A percentile compares a stretch with the other conserved stretches of the same genome.
phyloP scores from a whole-genome alignment of 176 grass and related monocot genomes.

The Stipa capillata region DNA sequence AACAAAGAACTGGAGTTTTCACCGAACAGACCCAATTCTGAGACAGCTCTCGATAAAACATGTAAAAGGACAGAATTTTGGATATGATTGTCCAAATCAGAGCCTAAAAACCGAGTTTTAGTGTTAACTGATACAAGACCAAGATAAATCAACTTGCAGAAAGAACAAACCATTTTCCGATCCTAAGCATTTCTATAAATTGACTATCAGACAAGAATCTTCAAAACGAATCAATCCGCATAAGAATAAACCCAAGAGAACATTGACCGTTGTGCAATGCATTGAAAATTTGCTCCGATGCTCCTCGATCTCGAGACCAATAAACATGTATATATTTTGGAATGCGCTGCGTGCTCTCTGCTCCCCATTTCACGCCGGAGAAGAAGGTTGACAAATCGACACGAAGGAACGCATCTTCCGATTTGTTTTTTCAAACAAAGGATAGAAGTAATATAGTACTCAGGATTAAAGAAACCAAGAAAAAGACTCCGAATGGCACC shows the following conservation, averaged over 20 bases:
- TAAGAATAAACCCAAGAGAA: constrained; percentile 34
- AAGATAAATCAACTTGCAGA: background rate
- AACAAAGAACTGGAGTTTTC: background rate
- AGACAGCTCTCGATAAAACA: background rate
- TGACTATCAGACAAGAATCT: background rate
- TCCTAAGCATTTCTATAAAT: constrained; percentile 4
- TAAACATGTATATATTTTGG: constrained; percentile 20
- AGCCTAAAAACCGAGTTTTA: background rate
- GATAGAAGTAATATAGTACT: background rate
- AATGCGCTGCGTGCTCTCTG: background rate
- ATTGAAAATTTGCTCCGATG: constrained; percentile 34
- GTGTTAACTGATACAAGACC: background rate
- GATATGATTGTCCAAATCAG: constrained; percentile 3
- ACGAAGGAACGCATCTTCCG: constrained; percentile 23
- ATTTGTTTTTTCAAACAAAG: constrained; percentile 9
- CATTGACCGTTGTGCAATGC: constrained; percentile 37
- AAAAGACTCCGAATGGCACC: background rate
- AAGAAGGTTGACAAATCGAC: constrained; percentile 28
- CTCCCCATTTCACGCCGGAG: constrained; percentile 24
- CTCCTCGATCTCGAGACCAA: constrained; percentile 33
- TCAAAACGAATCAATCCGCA: constrained; percentile 2
- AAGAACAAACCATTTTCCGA: background rate
- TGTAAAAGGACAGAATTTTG: background rate
- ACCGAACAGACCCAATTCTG: background rate
- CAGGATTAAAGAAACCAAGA: background rate